These are phyloP conservation scores for Diaporthe velutina DNA, from an alignment of 2,329 filamentous ascomycete species.

Conservation along the genomic window DNA sequence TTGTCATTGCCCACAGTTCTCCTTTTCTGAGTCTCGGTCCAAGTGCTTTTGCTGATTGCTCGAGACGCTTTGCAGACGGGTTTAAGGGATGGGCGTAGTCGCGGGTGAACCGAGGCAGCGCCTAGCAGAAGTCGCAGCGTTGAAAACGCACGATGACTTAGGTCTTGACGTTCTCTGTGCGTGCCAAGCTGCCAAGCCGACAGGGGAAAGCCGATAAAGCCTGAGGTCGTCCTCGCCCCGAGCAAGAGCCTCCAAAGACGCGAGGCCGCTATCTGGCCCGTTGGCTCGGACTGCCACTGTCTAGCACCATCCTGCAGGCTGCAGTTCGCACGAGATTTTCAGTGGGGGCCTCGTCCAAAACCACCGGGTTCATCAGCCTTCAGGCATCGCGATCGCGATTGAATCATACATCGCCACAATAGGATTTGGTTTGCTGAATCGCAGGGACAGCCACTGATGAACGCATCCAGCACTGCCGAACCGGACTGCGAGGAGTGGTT, in stretches of 20 bases:
- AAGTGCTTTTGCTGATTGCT: background rate
- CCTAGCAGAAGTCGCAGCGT: background rate
- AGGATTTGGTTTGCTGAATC: background rate
- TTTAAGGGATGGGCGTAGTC: background rate
- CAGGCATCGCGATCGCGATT: background rate
- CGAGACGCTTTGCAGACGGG: background rate
- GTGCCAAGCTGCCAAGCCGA: slow-evolving; percentile 6
- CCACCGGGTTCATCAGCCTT: slow-evolving; percentile 1
- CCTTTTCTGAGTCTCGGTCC: background rate
- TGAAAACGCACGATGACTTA: background rate
- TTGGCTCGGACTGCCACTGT: background rate
- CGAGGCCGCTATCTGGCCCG: slow-evolving; percentile 16
- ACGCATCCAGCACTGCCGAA: background rate
- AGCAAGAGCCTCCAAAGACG: slow-evolving; percentile 18
- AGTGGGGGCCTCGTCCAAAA: slow-evolving; percentile 19
- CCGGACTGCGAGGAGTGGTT: background rate
- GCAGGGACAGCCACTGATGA: background rate
- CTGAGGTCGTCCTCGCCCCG: slow-evolving; percentile 13
- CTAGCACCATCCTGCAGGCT: slow-evolving; percentile 15
- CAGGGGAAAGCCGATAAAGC: background rate
- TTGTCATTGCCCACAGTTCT: background rate
- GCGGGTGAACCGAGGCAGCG: background rate
- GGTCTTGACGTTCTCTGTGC: background rate
- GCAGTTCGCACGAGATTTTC: slow-evolving; percentile 23
- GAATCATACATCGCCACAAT: slow-evolving; percentile 22